Conservation (phyloP, 208 protist species). For the Trypanosoma brucei region DNA sequence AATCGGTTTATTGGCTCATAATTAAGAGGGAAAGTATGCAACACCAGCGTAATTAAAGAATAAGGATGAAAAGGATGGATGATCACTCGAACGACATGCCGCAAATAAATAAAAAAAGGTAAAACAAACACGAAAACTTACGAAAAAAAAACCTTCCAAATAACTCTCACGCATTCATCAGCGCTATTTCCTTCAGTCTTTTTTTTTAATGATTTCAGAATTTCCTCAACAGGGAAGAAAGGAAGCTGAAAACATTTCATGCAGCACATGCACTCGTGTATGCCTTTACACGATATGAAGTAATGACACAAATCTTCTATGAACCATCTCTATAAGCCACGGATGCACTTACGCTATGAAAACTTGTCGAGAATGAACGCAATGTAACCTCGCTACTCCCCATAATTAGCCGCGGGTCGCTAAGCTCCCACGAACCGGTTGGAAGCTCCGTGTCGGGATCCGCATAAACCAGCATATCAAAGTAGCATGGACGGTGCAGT, state of each 20-base stretch:
- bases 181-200: neutral
- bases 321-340: constrained; percentile 71
- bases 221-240: neutral
- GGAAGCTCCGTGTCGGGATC: constrained; percentile 75
- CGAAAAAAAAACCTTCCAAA: too few species aligned
- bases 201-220: neutral
- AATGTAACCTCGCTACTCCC: constrained; percentile 92
- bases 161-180: too few species aligned
- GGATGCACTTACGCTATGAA: constrained; percentile 86
- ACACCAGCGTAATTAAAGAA: too few species aligned
- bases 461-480: constrained; percentile 94
- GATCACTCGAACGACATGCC: too few species aligned
- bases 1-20: too few species aligned
- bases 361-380: constrained; percentile 92
- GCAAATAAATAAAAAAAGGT: too few species aligned
- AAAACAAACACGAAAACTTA: too few species aligned
- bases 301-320: neutral
- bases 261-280: constrained; percentile 8
- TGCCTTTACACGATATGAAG: neutral
- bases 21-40: too few species aligned
- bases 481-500: constrained; percentile 76
- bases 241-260: constrained; percentile 4
- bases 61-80: too few species aligned
- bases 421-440: constrained; percentile 91
- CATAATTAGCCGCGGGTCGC: constrained; percentile 92